Percentiles rank a stretch among this genome's conserved stretches.
Conservation (phyloP, 2,329 filamentous ascomycete genomes). For the Plenodomus tracheiphilus region DNA sequence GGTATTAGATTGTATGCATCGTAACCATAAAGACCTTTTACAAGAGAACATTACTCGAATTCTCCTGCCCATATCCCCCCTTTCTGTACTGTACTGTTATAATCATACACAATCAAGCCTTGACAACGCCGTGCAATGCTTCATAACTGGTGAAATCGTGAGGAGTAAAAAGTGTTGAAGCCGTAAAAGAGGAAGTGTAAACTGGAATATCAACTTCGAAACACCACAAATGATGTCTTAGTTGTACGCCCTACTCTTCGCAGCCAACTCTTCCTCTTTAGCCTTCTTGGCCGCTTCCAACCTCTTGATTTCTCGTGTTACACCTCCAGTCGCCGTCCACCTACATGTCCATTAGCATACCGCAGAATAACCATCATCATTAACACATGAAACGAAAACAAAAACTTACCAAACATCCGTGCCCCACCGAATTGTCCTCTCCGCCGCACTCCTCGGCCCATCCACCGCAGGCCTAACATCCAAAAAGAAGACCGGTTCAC, state of each 20-base stretch:
- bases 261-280: constrained; percentile 28
- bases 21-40: no score
- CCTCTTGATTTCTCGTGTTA: constrained; percentile 55
- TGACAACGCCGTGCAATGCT: background rate
- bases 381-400: background rate
- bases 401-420: constrained; percentile 75
- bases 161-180: no score
- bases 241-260: constrained; percentile 32
- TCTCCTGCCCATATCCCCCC: no score
- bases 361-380: background rate
- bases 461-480: constrained; percentile 89
- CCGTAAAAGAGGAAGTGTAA: background rate
- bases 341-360: background rate
- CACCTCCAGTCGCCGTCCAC: constrained; percentile 79
- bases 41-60: no score
- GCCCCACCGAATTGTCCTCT: constrained; percentile 85
- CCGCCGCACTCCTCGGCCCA: constrained; percentile 76
- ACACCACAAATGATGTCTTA: no score
- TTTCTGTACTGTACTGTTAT: no score
- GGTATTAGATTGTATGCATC: no score
- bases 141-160: background rate
- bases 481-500: constrained; percentile 92
- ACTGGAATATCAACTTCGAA: background rate
- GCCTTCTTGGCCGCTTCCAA: constrained; percentile 34
- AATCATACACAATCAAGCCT: no score